These are phyloP conservation scores for Cerrena zonata DNA, from an alignment of 1,284 basidiomycete species.

Conservation along the genomic window DNA sequence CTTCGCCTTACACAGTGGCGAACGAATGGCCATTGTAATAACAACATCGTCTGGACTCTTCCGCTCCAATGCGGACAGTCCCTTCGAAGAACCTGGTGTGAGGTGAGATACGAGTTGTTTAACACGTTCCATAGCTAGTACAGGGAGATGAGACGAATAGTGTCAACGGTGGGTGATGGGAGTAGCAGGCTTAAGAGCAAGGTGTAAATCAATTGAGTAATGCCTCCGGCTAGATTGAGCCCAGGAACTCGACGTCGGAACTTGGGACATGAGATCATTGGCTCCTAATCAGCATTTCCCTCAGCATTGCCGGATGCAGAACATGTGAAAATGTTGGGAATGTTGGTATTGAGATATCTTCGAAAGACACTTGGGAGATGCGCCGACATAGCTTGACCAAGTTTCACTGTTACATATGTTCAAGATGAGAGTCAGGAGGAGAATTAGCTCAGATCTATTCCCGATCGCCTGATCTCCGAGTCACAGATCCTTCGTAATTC, in stretches of 20 bases:
- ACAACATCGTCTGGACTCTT: slow-evolving; percentile 72
- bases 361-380: no score
- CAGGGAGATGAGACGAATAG: slow-evolving; percentile 2
- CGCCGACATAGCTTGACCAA: no score
- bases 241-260: neutral
- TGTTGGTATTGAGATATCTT: no score
- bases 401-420: no score
- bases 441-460: no score
- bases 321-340: no score
- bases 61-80: slow-evolving; percentile 43
- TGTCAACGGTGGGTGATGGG: neutral
- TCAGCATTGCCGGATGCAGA: no score
- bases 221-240: neutral
- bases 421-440: no score
- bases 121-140: slow-evolving; percentile 44
- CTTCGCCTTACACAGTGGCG: slow-evolving; percentile 69
- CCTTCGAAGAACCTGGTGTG: slow-evolving; percentile 32
- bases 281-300: neutral
- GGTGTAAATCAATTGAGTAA: neutral
- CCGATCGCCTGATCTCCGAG: no score
- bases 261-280: slow-evolving; percentile 2
- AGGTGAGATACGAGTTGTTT: slow-evolving; percentile 63
- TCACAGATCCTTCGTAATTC: no score
- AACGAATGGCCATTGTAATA: slow-evolving; percentile 72
- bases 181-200: neutral